Evolutionary conservation across 306 rosid species (phyloP).

Genomic region (Cicer pinnatifidum): DNA sequence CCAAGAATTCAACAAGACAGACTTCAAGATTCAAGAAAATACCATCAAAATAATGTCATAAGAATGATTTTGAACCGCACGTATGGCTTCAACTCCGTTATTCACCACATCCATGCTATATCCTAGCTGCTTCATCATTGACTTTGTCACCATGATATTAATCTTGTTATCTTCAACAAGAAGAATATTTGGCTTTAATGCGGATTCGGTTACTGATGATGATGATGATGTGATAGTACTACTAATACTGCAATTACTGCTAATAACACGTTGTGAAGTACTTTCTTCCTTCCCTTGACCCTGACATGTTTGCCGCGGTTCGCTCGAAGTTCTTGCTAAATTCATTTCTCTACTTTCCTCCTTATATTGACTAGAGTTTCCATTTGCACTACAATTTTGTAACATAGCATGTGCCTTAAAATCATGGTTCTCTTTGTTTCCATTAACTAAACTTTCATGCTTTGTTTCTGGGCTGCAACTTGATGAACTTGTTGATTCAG

Average conservation of each 20-base stretch:
- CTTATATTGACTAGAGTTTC: constrained; percentile 42
- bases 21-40: constrained; percentile 41
- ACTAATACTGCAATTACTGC: constrained; percentile 15
- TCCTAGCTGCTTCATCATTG: constrained; percentile 93
- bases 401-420: constrained; percentile 37
- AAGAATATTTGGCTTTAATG: constrained; percentile 69
- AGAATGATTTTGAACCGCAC: constrained; percentile 63
- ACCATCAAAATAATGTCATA: constrained; percentile 89
- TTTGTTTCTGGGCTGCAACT: constrained; percentile 44
- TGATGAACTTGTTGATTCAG: constrained; percentile 54
- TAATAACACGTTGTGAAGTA: constrained; percentile 42
- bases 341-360: constrained; percentile 46
- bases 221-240: constrained; percentile 32
- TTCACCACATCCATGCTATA: constrained; percentile 80
- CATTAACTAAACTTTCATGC: constrained; percentile 39
- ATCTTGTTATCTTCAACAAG: constrained; percentile 95
- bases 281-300: constrained; percentile 52
- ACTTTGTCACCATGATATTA: constrained; percentile 85
- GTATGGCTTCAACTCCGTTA: constrained; percentile 85
- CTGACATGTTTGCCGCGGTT: constrained; percentile 46
- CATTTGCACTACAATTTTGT: constrained; percentile 48
- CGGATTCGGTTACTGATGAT: constrained; percentile 47
- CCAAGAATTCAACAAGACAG: neutral
- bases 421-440: constrained; percentile 41
- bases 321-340: constrained; percentile 41